phyloP scores from a whole-genome alignment of 2,329 filamentous ascomycete genomes.

The Aspergillus japonicus region DNA sequence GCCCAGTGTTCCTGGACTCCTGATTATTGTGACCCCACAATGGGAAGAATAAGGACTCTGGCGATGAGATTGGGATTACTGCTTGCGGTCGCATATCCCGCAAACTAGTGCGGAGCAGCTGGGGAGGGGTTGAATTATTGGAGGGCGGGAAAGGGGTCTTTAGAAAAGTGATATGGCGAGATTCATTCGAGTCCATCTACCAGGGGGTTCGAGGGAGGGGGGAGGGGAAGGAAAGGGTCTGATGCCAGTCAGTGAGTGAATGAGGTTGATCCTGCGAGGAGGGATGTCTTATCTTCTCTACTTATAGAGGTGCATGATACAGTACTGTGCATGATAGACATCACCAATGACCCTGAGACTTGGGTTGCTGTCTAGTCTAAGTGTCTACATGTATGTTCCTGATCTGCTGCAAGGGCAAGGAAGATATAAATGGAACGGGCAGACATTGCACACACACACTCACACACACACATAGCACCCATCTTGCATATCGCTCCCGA shows the following conservation, averaged over 20 bases:
- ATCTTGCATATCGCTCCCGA: neutral
- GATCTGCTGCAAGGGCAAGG: neutral
- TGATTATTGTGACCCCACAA: neutral
- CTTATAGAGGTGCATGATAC: neutral
- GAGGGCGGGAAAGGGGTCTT: neutral
- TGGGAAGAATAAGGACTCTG: neutral
- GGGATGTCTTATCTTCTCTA: neutral
- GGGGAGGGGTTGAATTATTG: too few species aligned
- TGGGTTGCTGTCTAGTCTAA: neutral
- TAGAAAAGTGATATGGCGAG: neutral
- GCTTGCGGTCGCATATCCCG: neutral
- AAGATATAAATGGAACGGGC: neutral
- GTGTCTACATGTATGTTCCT: neutral
- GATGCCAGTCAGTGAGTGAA: neutral
- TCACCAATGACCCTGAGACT: neutral
- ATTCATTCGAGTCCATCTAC: neutral
- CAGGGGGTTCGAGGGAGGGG: neutral
- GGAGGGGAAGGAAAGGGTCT: neutral
- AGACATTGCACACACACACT: neutral
- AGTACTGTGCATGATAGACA: neutral
- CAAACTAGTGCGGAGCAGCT: neutral
- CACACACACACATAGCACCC: neutral
- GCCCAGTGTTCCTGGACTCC: neutral
- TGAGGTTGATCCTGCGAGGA: neutral
- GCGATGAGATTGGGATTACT: neutral